phyloP scores from a whole-genome alignment of 2,329 filamentous ascomycete genomes.

The Colletotrichum sp. region DNA sequence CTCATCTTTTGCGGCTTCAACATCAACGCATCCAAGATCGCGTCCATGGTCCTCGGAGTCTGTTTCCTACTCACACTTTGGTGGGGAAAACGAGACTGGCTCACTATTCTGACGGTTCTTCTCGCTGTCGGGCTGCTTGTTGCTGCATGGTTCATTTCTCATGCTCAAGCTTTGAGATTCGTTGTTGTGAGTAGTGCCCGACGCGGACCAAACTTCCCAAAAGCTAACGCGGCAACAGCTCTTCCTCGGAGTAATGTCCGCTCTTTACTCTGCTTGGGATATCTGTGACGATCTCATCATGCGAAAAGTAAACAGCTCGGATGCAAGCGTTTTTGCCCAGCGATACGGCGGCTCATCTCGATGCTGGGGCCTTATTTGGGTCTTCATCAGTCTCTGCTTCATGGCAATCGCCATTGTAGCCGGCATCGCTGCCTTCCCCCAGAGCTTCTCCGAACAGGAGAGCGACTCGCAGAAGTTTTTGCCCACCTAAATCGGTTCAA shows the following conservation, averaged over 20 bases:
- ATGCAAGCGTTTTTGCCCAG: constrained; percentile 80
- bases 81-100: constrained; percentile 82
- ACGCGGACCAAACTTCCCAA: neutral
- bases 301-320: constrained; percentile 79
- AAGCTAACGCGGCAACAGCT: constrained; percentile 45
- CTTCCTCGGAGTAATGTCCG: constrained; percentile 84
- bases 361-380: constrained; percentile 84
- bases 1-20: constrained; percentile 83
- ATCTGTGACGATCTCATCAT: constrained; percentile 84
- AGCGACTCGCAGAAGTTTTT: constrained; percentile 73
- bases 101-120: constrained; percentile 74
- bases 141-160: constrained; percentile 80
- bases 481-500: constrained; percentile 40
- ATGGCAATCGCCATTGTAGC: constrained; percentile 78
- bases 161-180: constrained; percentile 76
- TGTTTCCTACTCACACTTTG: constrained; percentile 81
- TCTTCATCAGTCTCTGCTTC: constrained; percentile 71
- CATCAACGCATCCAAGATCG: constrained; percentile 81
- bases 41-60: constrained; percentile 73
- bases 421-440: constrained; percentile 76
- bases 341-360: constrained; percentile 80
- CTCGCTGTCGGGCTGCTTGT: constrained; percentile 73
- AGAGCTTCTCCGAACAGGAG: constrained; percentile 72
- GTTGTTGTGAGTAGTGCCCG: constrained; percentile 58
- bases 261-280: constrained; percentile 83